Conservation (phyloP, 2,329 filamentous ascomycete species). For the Nannizzia gypsea region DNA sequence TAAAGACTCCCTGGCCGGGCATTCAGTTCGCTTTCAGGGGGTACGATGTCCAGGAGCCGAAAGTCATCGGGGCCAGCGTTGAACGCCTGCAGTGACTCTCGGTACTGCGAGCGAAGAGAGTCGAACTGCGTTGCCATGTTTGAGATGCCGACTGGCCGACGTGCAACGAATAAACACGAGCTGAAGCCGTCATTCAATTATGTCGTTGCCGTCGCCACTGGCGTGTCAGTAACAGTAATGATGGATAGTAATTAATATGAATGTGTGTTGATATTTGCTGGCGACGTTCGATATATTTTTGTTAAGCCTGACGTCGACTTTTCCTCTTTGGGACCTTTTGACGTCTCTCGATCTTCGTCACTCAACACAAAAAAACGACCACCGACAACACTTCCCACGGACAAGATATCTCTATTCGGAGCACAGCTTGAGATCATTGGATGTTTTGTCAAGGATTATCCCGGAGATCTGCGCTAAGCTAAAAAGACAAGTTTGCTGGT, state of each 20-base stretch:
- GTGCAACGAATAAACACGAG: background rate
- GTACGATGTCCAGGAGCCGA: slow-evolving; percentile 23
- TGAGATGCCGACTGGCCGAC: background rate
- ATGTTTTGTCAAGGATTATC: background rate
- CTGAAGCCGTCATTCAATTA: background rate
- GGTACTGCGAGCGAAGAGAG: slow-evolving; percentile 28
- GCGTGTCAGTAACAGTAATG: too few relatives aligned
- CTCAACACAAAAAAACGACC: too few relatives aligned
- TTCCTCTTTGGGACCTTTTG: background rate
- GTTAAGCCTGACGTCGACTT: background rate
- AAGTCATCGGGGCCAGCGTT: slow-evolving; percentile 28
- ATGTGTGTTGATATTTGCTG: background rate
- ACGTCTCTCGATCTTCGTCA: background rate
- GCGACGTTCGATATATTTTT: background rate
- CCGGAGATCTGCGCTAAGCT: background rate
- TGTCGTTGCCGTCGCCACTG: background rate
- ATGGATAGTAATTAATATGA: background rate
- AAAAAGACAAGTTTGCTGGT: background rate
- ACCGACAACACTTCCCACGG: too few relatives aligned
- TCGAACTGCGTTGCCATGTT: slow-evolving; percentile 12
- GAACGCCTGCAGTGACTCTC: slow-evolving; percentile 34
- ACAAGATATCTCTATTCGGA: background rate
- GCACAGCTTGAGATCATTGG: background rate
- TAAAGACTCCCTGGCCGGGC: slow-evolving; percentile 34
- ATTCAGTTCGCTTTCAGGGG: slow-evolving; percentile 11